Evolutionary conservation across 1,284 basidiomycete species (phyloP).

Genomic region (Moesziomyces aphidis): DNA sequence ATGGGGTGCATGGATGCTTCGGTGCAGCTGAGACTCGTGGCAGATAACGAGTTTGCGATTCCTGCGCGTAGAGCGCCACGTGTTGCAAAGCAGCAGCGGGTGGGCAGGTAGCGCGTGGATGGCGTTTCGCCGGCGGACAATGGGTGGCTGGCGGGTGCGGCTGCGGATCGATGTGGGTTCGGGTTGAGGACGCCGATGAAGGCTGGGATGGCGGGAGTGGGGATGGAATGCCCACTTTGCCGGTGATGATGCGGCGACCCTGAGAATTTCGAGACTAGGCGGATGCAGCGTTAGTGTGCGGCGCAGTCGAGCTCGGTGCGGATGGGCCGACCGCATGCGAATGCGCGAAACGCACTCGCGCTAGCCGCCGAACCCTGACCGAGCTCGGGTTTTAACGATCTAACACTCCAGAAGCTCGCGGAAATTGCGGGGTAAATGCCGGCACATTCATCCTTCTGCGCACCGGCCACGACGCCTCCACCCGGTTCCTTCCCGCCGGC

Average conservation of each 20-base stretch:
- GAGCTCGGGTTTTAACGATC: not conserved
- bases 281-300: not conserved
- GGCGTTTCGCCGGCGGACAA: not conserved
- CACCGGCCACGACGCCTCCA: too few relatives aligned
- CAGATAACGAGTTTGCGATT: not conserved
- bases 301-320: not conserved
- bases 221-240: too few relatives aligned
- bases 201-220: too few relatives aligned
- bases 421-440: constrained; percentile 2
- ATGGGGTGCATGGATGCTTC: not conserved
- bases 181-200: too few relatives aligned
- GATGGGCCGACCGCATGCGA: not conserved
- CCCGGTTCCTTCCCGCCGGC: too few relatives aligned
- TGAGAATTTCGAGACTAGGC: not conserved
- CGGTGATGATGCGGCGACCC: too few relatives aligned
- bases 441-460: not conserved
- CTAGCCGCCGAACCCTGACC: not conserved
- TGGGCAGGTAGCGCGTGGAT: not conserved
- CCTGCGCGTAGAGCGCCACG: not conserved
- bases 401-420: not conserved
- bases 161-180: too few relatives aligned
- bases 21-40: not conserved
- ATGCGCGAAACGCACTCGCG: constrained; percentile 15
- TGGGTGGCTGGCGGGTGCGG: not conserved
- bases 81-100: not conserved